Conservation (phyloP, 192 early-diverging fungal species). For the Obelidium mucronatum region DNA sequence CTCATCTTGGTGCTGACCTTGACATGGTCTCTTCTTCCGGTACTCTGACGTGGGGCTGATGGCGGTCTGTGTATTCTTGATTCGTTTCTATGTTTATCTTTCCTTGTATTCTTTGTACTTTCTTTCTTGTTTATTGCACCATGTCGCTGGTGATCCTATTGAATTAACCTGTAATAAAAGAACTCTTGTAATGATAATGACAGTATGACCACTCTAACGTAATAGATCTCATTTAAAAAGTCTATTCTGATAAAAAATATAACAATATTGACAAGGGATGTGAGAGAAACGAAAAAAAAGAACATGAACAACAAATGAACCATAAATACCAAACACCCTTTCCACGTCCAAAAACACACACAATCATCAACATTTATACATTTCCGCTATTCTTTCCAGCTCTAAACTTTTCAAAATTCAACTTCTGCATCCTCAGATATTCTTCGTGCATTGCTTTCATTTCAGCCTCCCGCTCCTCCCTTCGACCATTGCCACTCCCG, state of each 20-base stretch:
- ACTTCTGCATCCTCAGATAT: background rate
- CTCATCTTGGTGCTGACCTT: background rate
- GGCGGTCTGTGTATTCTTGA: background rate
- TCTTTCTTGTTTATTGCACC: background rate
- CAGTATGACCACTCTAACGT: too few relatives aligned
- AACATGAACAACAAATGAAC: background rate
- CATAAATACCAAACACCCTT: background rate
- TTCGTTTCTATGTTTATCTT: background rate
- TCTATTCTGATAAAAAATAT: too few relatives aligned
- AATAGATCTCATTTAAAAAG: too few relatives aligned
- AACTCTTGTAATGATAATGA: too few relatives aligned
- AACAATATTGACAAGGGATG: background rate
- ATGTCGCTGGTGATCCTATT: too few relatives aligned
- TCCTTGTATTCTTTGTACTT: background rate
- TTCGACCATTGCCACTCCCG: too few relatives aligned
- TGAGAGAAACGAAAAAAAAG: background rate
- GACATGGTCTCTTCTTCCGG: background rate
- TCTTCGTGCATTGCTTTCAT: background rate
- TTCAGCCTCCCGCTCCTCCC: constrained; percentile 10
- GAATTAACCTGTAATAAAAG: too few relatives aligned
- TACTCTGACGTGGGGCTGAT: too few relatives aligned
- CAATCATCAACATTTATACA: too few relatives aligned
- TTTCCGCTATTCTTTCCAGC: background rate
- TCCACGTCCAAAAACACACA: background rate
- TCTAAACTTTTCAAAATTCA: background rate